A percentile compares a stretch with the other conserved stretches of the same genome.
Conservation (phyloP, 2,329 filamentous ascomycete genomes). For the Saccharata proteae region DNA sequence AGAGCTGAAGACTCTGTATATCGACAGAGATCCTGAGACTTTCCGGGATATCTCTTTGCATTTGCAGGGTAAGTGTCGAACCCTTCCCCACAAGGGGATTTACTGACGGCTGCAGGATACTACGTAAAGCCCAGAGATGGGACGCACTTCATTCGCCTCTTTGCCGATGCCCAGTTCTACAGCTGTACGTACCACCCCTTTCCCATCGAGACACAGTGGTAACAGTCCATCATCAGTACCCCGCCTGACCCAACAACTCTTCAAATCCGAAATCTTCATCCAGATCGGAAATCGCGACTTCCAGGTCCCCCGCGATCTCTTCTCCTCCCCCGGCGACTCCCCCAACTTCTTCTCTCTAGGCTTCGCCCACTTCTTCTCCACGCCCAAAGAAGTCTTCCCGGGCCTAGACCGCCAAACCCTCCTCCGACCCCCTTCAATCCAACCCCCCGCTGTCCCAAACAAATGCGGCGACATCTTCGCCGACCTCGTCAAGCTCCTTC, state of each 20-base stretch:
- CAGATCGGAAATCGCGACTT: conserved; percentile 80
- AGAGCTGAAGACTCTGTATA: conserved; percentile 71
- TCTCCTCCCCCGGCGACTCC: conserved; percentile 74
- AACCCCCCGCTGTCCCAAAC: conserved; percentile 69
- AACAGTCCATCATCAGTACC: conserved; percentile 47
- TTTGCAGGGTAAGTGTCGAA: conserved; percentile 69
- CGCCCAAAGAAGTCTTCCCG: conserved; percentile 69
- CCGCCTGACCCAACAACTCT: conserved; percentile 78
- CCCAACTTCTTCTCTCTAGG: conserved; percentile 93
- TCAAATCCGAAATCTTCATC: conserved; percentile 84
- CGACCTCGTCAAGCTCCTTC: conserved; percentile 68
- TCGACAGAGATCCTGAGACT: conserved; percentile 81
- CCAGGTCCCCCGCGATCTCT: conserved; percentile 78
- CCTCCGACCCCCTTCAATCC: conserved; percentile 74
- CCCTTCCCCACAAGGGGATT: not conserved
- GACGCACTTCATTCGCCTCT: conserved; percentile 79
- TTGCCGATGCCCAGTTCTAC: conserved; percentile 93
- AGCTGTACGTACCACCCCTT: conserved; percentile 48
- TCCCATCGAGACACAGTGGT: conserved; percentile 8
- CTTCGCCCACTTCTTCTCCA: conserved; percentile 77
- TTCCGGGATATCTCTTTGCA: conserved; percentile 85
- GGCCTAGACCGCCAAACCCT: conserved; percentile 68
- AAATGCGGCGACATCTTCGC: conserved; percentile 74
- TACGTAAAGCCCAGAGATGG: conserved; percentile 72
- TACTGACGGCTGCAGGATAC: conserved; percentile 44